Evolutionary conservation across 345 rosid species (phyloP), one percentile per base, ranked within the genome.

Genomic region (Eucalyptus erythrocorys): DNA sequence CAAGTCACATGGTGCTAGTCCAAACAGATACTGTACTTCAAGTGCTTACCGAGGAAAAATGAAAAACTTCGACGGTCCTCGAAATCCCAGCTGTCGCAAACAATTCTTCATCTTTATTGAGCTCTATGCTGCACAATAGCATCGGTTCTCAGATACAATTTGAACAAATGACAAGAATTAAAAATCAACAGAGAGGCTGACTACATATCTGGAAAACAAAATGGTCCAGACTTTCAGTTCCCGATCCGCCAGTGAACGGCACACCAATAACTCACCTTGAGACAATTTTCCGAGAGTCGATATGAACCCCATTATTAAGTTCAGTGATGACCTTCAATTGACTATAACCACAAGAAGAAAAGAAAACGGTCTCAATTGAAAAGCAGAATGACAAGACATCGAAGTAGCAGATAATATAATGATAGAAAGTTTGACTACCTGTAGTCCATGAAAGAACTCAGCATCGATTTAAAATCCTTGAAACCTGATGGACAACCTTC

Each of bases 81-180:
- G 96, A 95, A 71, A 93, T 94, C 91, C 97, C 97, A 81, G 97
- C 97, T 61, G 93, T 93, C 48, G 96, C 97, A 91, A 93, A 95
- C 61, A 94, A 68, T 87, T 95, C 96, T 91, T 93, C 94, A 76
- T 94, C 97, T 47, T 93, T 92, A 84, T 95, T 94, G 91, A 95
- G 94, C 89, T 95, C 96, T 88, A 93, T 93, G 89, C 97, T 95
- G 97, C 92, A 86, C 37, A 55, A 48, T 11, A 61, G 51, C 34
- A 86, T 88, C 12, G 61, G n/a, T n/a, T 64, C 57, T 48, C 80
- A 68, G 48, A 68, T 9, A 26, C 37, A 64, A 14, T 21, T 14
- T 66, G 37, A 37, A 37, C 16, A 85, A 26, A 68, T 68, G 53
- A 66, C 34, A 85, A 48, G 17, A 57, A 32, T 13, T 17, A 37